phyloP scores from a whole-genome alignment of 1,284 basidiomycete species.

The Tetrapyrgos nigripes region DNA sequence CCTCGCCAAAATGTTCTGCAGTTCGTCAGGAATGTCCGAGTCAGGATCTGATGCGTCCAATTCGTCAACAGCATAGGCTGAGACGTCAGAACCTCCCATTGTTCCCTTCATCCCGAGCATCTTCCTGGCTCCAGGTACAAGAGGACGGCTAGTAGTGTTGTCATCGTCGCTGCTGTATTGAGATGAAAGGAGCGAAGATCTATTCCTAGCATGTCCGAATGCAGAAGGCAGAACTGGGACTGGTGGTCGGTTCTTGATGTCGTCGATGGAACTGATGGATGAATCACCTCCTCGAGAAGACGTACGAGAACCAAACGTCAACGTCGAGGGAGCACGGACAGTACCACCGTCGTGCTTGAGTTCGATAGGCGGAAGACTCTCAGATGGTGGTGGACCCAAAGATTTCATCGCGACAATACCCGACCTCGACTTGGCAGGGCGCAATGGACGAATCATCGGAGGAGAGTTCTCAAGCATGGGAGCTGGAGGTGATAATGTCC shows the following conservation, averaged over 20 bases:
- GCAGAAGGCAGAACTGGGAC: constrained; percentile 59
- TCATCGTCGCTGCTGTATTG: constrained; percentile 30
- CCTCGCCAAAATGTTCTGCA: constrained; percentile 65
- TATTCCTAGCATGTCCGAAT: constrained; percentile 39
- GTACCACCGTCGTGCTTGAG: constrained; percentile 17
- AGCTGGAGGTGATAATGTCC: constrained; percentile 57
- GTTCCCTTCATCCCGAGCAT: constrained; percentile 69
- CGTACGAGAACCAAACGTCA: constrained; percentile 58
- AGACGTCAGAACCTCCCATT: constrained; percentile 61
- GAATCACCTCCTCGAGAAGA: constrained; percentile 37
- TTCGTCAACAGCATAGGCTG: constrained; percentile 46
- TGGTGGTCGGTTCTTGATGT: constrained; percentile 30
- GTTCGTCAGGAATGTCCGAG: constrained; percentile 78
- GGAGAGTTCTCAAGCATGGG: constrained; percentile 48
- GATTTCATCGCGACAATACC: constrained; percentile 22
- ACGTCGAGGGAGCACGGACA: constrained; percentile 44
- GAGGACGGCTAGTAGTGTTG: constrained; percentile 35
- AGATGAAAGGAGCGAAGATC: constrained; percentile 38
- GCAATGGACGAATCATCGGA: constrained; percentile 64
- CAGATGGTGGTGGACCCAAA: constrained; percentile 25
- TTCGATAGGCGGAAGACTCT: constrained; percentile 13
- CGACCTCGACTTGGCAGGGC: constrained; percentile 49
- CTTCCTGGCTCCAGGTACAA: constrained; percentile 56
- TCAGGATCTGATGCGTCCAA: constrained; percentile 65
- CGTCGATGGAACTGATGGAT: constrained; percentile 33